Evolutionary conservation across 1,139 yeast species (phyloP).

Genomic region (Meyerozyma guilliermondii): DNA sequence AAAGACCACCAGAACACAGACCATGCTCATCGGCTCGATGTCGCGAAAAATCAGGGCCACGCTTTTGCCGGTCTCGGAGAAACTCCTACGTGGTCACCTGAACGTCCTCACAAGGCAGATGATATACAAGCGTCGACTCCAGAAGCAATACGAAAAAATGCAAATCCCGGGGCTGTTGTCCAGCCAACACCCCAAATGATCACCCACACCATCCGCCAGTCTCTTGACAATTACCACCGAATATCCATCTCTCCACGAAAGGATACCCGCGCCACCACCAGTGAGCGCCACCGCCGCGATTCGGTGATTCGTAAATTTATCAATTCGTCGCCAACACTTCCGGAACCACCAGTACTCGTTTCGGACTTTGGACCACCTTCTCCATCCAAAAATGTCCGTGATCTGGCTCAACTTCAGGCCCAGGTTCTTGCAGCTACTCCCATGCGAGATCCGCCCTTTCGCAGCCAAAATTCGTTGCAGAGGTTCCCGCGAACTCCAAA

Average conservation of each 20-base stretch:
- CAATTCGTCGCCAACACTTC: constrained; percentile 50
- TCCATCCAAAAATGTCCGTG: constrained; percentile 8
- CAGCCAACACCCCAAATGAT: constrained; percentile 3
- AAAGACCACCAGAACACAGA: constrained; percentile 13
- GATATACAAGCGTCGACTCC: constrained; percentile 8
- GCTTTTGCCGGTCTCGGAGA: constrained; percentile 8
- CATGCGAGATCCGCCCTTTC: constrained; percentile 13
- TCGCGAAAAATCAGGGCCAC: constrained; percentile 4
- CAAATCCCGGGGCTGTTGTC: not conserved
- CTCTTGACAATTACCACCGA: constrained; percentile 32
- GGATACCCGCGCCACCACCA: constrained; percentile 14
- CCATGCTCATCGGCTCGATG: constrained; percentile 14
- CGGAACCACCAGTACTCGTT: constrained; percentile 39
- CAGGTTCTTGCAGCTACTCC: not conserved
- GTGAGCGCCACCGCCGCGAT: constrained; percentile 26
- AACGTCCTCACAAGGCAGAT: constrained; percentile 15
- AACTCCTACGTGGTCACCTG: constrained; percentile 7
- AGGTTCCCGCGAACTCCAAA: constrained; percentile 50
- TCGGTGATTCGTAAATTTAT: constrained; percentile 38
- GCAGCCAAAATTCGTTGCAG: constrained; percentile 25
- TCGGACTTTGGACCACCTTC: constrained; percentile 26
- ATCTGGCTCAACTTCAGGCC: constrained; percentile 9
- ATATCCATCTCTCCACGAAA: constrained; percentile 33
- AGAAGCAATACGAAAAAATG: not conserved
- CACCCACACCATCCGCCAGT: constrained; percentile 17